Evolutionary conservation across 202 grass and related monocot species (phyloP).

Genomic region (Bolboschoenoplectus hybrid): DNA sequence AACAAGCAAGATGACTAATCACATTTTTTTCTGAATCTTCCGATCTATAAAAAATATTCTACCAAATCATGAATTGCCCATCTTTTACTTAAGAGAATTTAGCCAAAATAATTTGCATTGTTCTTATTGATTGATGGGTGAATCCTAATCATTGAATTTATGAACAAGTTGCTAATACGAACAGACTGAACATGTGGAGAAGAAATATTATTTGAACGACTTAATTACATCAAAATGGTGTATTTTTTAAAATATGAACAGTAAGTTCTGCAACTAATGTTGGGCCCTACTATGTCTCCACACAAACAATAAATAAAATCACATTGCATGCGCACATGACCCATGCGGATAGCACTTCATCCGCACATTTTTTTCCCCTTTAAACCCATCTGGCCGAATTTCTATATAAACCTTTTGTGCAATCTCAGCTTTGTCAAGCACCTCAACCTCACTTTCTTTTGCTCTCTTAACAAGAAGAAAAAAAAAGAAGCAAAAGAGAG

Average conservation of each 20-base stretch:
- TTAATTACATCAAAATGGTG: not conserved
- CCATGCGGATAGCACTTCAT: not conserved
- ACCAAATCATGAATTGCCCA: not conserved
- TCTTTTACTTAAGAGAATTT: not conserved
- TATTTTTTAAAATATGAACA: not conserved
- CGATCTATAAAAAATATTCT: not conserved
- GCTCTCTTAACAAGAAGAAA: not conserved
- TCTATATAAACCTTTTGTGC: not conserved
- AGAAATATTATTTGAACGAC: not conserved
- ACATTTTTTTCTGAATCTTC: not conserved
- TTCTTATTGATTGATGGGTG: not conserved
- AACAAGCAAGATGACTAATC: too few relatives aligned
- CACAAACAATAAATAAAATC: not conserved
- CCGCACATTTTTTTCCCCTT: too few relatives aligned
- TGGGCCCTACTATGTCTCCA: too few relatives aligned
- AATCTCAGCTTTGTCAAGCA: not conserved
- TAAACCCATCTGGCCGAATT: too few relatives aligned
- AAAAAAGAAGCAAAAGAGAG: not conserved
- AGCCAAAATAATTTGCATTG: not conserved
- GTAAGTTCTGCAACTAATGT: too few relatives aligned
- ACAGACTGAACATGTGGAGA: too few relatives aligned
- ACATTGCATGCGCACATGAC: not conserved
- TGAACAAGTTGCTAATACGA: too few relatives aligned
- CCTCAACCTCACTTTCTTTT: not conserved
- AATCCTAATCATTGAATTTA: too few relatives aligned